Evolutionary conservation across 805 yeast species (phyloP).

Genomic region (Yarrowia deformans): DNA sequence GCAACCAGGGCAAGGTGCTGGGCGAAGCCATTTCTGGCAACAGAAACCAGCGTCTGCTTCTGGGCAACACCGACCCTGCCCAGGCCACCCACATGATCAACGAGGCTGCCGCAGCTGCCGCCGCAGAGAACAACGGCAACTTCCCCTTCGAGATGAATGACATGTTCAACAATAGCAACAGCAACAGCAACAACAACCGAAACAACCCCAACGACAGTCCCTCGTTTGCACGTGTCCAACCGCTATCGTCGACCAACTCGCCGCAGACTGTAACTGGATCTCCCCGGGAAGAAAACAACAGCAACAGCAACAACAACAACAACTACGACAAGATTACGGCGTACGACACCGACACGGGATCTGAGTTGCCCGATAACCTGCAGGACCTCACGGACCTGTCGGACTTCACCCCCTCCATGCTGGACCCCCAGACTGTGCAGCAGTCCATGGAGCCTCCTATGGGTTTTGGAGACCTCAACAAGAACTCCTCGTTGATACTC

Average conservation of each 20-base stretch:
- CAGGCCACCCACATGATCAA: constrained; percentile 36
- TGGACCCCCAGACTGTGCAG: constrained; percentile 36
- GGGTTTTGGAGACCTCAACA: constrained; percentile 23
- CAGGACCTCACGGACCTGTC: constrained; percentile 31
- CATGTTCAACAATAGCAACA: constrained; percentile 10
- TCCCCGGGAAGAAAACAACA: constrained; percentile 10
- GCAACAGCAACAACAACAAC: constrained; percentile 8
- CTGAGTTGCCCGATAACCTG: constrained; percentile 30
- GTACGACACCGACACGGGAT: constrained; percentile 25
- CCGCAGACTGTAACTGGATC: constrained; percentile 33
- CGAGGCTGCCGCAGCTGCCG: constrained; percentile 32
- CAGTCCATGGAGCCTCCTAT: constrained; percentile 29
- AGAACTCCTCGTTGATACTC: constrained; percentile 24
- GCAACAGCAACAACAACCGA: not conserved
- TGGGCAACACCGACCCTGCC: constrained; percentile 41
- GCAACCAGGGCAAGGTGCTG: constrained; percentile 62
- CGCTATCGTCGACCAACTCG: constrained; percentile 31
- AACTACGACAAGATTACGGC: constrained; percentile 34
- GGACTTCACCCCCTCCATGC: constrained; percentile 31
- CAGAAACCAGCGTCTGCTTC: constrained; percentile 43
- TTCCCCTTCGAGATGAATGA: constrained; percentile 36
- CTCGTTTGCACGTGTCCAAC: constrained; percentile 33
- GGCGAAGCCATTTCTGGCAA: constrained; percentile 46
- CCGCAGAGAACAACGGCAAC: constrained; percentile 41
- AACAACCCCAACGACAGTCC: constrained; percentile 21